Percentiles rank a stretch among this genome's conserved stretches.
Evolutionary conservation across 345 rosid species (phyloP).

Genomic region (Aurinia saxatilis): DNA sequence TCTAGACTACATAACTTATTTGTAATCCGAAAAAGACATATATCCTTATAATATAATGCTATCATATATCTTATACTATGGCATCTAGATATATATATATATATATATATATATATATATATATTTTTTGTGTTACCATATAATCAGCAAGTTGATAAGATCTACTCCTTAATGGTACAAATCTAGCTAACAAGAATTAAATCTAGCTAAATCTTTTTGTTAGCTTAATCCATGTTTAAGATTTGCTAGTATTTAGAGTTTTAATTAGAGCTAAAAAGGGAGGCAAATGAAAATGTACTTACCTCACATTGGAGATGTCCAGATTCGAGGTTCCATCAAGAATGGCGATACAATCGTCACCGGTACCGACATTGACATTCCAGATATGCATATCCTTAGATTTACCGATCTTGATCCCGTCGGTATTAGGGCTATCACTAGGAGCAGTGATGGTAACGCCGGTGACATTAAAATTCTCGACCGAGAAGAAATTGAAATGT

Average conservation of each 20-base stretch:
- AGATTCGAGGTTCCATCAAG: constrained; percentile 25
- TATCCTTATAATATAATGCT: background rate
- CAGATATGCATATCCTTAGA: constrained; percentile 9
- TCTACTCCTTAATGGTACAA: too few species aligned
- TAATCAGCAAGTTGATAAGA: too few species aligned
- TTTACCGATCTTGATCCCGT: constrained; percentile 32
- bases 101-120: too few species aligned
- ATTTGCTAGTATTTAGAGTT: background rate
- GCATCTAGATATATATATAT: background rate
- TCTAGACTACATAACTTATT: too few species aligned
- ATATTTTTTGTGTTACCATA: too few species aligned
- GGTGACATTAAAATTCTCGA: constrained; percentile 14
- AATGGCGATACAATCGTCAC: constrained; percentile 33
- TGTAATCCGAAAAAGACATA: too few species aligned
- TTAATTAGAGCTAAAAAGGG: background rate
- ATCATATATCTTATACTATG: too few species aligned
- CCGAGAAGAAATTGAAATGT: constrained; percentile 20
- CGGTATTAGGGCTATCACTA: constrained; percentile 29
- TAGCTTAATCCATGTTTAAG: too few species aligned
- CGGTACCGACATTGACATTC: constrained; percentile 18
- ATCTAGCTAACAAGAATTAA: too few species aligned
- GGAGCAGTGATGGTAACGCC: constrained; percentile 24
- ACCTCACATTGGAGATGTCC: constrained; percentile 19
- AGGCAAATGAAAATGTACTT: background rate
- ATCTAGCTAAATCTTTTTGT: too few species aligned